Conservation (phyloP, 2,329 filamentous ascomycete genomes). For the Colletotrichum coccodes region DNA sequence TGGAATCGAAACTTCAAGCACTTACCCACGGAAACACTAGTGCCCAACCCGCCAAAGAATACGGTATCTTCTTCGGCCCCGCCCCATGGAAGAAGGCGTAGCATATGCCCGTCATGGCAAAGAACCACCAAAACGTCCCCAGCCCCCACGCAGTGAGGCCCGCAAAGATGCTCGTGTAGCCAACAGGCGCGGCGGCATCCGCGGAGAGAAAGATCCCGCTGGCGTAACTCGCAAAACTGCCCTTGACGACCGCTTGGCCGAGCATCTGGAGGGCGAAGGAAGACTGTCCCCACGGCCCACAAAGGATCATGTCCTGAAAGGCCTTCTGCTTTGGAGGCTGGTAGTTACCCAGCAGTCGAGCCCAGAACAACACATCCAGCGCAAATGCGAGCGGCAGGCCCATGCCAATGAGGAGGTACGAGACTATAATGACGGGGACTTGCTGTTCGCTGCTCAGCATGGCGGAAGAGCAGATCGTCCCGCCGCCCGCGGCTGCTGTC, state of each 20-base stretch:
- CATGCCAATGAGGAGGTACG: constrained; percentile 49
- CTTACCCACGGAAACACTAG: constrained; percentile 51
- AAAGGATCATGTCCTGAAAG: constrained; percentile 51
- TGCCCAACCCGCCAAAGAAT: constrained; percentile 45
- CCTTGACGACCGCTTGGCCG: constrained; percentile 42
- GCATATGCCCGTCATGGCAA: constrained; percentile 46
- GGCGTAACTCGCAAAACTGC: constrained; percentile 43
- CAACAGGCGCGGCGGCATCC: constrained; percentile 43
- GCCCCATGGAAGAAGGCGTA: constrained; percentile 33
- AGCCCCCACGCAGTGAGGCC: constrained; percentile 51
- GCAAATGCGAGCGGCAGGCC: constrained; percentile 44
- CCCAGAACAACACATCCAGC: constrained; percentile 45
- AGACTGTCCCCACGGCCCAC: constrained; percentile 50
- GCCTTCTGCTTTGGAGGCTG: constrained; percentile 35
- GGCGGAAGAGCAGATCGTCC: constrained; percentile 44
- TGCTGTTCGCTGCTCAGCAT: constrained; percentile 40
- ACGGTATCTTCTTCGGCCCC: constrained; percentile 37
- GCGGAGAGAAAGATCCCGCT: constrained; percentile 44
- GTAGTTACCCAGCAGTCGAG: constrained; percentile 39
- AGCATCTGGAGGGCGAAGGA: constrained; percentile 51
- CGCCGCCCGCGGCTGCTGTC: constrained; percentile 49
- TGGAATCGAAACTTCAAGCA: not conserved
- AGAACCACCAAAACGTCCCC: constrained; percentile 53
- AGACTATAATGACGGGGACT: constrained; percentile 51
- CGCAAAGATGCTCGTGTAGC: constrained; percentile 45